Conservation (phyloP, 2,329 filamentous ascomycete genomes). For the Cladosporium sp. region DNA sequence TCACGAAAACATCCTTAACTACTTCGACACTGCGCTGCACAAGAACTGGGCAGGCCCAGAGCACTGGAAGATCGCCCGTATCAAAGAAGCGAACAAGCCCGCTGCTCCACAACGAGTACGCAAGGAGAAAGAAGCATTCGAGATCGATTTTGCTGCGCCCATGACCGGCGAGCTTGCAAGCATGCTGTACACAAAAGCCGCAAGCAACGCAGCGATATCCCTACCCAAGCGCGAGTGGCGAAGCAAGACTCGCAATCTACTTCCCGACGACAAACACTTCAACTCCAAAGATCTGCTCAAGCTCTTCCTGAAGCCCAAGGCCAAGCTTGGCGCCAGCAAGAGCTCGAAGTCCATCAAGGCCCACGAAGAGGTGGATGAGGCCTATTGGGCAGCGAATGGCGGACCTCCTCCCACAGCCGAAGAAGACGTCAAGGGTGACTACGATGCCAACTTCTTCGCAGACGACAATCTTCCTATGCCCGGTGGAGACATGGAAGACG, state of each 20-base stretch:
- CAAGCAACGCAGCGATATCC: constrained; percentile 75
- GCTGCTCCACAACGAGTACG: constrained; percentile 67
- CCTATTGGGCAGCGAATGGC: constrained; percentile 82
- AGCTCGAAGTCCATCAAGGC: constrained; percentile 36
- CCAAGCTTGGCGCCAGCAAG: constrained; percentile 68
- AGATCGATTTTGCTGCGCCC: constrained; percentile 81
- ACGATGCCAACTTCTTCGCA: constrained; percentile 96
- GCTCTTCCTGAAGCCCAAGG: constrained; percentile 92
- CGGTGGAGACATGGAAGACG: constrained; percentile 65
- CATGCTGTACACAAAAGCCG: constrained; percentile 73
- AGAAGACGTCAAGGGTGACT: constrained; percentile 62
- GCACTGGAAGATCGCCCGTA: constrained; percentile 94
- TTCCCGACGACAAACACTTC: constrained; percentile 98
- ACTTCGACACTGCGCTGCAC: constrained; percentile 92
- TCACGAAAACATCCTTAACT: constrained; percentile 93
- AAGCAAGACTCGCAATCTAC: constrained; percentile 84
- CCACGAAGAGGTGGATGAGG: constrained; percentile 85
- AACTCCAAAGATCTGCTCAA: constrained; percentile 86
- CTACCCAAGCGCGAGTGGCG: constrained; percentile 94
- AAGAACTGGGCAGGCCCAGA: constrained; percentile 99
- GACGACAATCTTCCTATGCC: constrained; percentile 73
- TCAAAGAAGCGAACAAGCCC: constrained; percentile 68
- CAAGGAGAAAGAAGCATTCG: constrained; percentile 95
- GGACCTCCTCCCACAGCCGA: constrained; percentile 35
- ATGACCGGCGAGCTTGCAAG: constrained; percentile 69